These are phyloP conservation scores for Tricholoma saponaceum DNA, from an alignment of 768 basidiomycete genomes.

Conservation along the genomic window DNA sequence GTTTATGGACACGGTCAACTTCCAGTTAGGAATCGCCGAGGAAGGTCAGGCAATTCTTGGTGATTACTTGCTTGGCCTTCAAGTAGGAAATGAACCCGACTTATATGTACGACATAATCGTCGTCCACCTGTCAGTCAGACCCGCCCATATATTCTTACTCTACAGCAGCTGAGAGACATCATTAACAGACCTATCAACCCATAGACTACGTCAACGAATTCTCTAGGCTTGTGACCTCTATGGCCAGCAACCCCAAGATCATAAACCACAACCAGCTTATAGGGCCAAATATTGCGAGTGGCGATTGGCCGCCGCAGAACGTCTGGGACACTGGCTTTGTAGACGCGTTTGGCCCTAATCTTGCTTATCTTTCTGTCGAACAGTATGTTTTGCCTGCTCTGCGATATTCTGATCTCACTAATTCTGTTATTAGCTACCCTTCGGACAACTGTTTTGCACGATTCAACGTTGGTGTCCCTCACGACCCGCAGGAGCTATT, in stretches of 20 bases:
- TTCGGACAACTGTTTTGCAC: slow-evolving; percentile 55
- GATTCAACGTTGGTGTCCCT: slow-evolving; percentile 39
- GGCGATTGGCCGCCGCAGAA: slow-evolving; percentile 50
- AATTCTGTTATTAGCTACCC: slow-evolving; percentile 45
- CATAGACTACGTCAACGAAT: slow-evolving; percentile 50
- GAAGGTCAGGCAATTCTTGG: slow-evolving; percentile 66
- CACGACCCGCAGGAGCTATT: slow-evolving; percentile 45
- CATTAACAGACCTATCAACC: slow-evolving; percentile 31
- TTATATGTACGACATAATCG: slow-evolving; percentile 30
- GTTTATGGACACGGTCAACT: slow-evolving; percentile 61
- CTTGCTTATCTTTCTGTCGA: slow-evolving; percentile 51
- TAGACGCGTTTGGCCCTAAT: slow-evolving; percentile 34
- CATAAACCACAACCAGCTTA: slow-evolving; percentile 39
- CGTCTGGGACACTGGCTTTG: slow-evolving; percentile 53
- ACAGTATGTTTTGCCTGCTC: slow-evolving; percentile 35
- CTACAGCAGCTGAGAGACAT: not conserved
- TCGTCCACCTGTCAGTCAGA: not conserved
- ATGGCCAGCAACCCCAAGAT: slow-evolving; percentile 37
- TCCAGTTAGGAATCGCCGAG: slow-evolving; percentile 54
- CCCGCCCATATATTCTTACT: not conserved
- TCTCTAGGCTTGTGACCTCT: slow-evolving; percentile 41
- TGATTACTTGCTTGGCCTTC: slow-evolving; percentile 58
- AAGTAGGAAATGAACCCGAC: slow-evolving; percentile 71
- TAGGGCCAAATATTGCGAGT: slow-evolving; percentile 53
- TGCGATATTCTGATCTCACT: slow-evolving; percentile 8